Evolutionary conservation across 148 eudicot genomes (phyloP).

Genomic region (Camellia lanceoleosa): DNA sequence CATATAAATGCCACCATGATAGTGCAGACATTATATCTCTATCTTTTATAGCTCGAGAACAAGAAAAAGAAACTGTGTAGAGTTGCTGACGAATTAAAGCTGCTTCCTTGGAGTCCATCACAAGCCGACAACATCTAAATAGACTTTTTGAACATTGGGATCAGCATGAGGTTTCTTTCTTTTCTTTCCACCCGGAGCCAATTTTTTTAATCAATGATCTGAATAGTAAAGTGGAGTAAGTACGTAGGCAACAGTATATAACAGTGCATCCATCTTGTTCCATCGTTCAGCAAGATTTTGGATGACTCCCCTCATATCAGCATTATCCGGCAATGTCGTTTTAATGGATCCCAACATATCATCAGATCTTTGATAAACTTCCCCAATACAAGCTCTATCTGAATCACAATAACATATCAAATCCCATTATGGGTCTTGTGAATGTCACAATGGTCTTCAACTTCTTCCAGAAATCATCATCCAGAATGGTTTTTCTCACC

Average conservation of each 20-base stretch:
- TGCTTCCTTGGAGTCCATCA: slow-evolving; percentile 8
- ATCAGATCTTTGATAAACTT: neutral
- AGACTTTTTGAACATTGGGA: neutral
- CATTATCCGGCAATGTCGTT: neutral
- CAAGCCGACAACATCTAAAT: slow-evolving; percentile 3
- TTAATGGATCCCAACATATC: slow-evolving; percentile 2
- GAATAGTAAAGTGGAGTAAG: neutral
- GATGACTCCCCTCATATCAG: neutral
- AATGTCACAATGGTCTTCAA: neutral
- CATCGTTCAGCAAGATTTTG: neutral
- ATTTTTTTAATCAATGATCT: neutral
- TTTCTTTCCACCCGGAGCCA: neutral
- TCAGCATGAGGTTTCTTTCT: neutral
- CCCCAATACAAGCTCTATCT: slow-evolving; percentile 8
- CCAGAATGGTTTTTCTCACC: neutral
- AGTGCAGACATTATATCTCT: slow-evolving; percentile 1
- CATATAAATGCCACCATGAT: slow-evolving; percentile 11
- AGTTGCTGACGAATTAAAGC: neutral
- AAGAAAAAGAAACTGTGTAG: neutral
- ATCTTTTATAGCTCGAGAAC: neutral
- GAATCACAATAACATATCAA: slow-evolving; percentile 7
- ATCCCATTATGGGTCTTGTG: slow-evolving; percentile 8
- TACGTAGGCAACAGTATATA: neutral
- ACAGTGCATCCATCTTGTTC: neutral
- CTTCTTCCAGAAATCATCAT: slow-evolving; percentile 8